Percentiles rank a stretch among this genome's conserved stretches.
Evolutionary conservation across 176 grass and related monocot genomes (phyloP).

Genomic region (Metroxylon sagu): DNA sequence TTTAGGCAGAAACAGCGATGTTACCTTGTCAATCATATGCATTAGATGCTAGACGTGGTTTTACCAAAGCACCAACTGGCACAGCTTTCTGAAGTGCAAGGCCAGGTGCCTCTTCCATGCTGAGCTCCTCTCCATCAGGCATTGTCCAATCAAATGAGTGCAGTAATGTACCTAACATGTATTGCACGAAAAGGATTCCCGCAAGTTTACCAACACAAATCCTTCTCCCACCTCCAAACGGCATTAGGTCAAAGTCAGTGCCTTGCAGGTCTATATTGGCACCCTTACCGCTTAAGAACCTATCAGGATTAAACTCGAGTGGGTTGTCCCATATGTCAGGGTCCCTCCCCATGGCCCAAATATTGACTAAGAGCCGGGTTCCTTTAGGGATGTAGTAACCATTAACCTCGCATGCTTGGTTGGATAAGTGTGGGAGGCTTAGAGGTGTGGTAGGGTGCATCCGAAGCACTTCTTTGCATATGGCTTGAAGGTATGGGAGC

Average conservation of each 20-base stretch:
- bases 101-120: too few relatives aligned
- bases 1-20: too few relatives aligned
- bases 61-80: too few relatives aligned
- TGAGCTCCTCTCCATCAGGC: too few relatives aligned
- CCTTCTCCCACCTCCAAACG: too few relatives aligned
- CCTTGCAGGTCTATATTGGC: slow-evolving; percentile 1
- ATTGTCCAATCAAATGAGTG: slow-evolving; percentile 23
- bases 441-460: slow-evolving; percentile 29
- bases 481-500: slow-evolving; percentile 13
- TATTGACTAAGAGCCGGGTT: slow-evolving; percentile 15
- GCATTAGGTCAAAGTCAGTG: too few relatives aligned
- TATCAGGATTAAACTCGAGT: slow-evolving; percentile 10
- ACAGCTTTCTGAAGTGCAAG: too few relatives aligned
- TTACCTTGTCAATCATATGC: too few relatives aligned
- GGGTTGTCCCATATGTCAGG: too few relatives aligned
- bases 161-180: too few relatives aligned
- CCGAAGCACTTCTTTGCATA: slow-evolving; percentile 20
- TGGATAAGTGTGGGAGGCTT: slow-evolving; percentile 15
- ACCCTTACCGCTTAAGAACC: slow-evolving; percentile 17
- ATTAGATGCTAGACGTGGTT: too few relatives aligned
- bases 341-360: slow-evolving; percentile 27
- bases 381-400: slow-evolving; percentile 27
- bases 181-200: not conserved
- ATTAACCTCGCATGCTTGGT: slow-evolving; percentile 18
- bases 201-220: too few relatives aligned